These are phyloP conservation scores for Zasmidium citrigriseum DNA, from an alignment of 2,329 filamentous ascomycete genomes.

Conservation along the genomic window DNA sequence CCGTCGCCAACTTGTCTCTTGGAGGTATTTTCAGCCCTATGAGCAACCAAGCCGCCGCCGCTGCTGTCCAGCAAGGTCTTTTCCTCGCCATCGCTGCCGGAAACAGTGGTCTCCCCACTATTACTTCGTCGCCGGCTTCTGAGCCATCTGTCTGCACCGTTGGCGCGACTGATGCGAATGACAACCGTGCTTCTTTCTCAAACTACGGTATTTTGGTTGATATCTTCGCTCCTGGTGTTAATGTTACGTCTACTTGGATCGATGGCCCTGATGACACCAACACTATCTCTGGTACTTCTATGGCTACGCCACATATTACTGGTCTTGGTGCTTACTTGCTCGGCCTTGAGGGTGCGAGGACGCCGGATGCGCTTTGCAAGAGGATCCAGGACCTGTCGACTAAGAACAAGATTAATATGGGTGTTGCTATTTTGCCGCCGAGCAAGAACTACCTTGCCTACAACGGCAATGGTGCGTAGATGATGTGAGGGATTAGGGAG, in stretches of 20 bases:
- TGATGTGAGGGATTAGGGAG: background rate
- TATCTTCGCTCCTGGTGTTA: constrained; percentile 49
- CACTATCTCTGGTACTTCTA: constrained; percentile 60
- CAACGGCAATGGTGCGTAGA: constrained; percentile 46
- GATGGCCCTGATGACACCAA: constrained; percentile 46
- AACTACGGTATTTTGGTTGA: constrained; percentile 43
- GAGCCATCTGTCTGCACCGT: constrained; percentile 38
- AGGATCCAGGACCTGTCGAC: constrained; percentile 49
- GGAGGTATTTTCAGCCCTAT: constrained; percentile 40
- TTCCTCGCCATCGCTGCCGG: constrained; percentile 44
- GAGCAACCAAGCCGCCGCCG: constrained; percentile 41
- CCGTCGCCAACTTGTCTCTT: constrained; percentile 41
- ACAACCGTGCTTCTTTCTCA: constrained; percentile 40
- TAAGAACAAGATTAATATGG: constrained; percentile 42
- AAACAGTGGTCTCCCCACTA: constrained; percentile 36
- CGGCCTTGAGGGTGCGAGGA: constrained; percentile 46
- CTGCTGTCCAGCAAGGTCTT: constrained; percentile 40
- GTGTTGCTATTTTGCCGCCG: constrained; percentile 37
- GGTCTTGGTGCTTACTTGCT: constrained; percentile 71
- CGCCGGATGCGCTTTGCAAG: constrained; percentile 47
- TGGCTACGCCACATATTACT: constrained; percentile 68
- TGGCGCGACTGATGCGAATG: constrained; percentile 36
- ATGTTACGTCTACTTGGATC: constrained; percentile 51
- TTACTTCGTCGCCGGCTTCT: constrained; percentile 36
- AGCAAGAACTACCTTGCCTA: constrained; percentile 58